phyloP scores from a whole-genome alignment of 495 filamentous ascomycete species.

The Xanthoparmelia taractica region DNA sequence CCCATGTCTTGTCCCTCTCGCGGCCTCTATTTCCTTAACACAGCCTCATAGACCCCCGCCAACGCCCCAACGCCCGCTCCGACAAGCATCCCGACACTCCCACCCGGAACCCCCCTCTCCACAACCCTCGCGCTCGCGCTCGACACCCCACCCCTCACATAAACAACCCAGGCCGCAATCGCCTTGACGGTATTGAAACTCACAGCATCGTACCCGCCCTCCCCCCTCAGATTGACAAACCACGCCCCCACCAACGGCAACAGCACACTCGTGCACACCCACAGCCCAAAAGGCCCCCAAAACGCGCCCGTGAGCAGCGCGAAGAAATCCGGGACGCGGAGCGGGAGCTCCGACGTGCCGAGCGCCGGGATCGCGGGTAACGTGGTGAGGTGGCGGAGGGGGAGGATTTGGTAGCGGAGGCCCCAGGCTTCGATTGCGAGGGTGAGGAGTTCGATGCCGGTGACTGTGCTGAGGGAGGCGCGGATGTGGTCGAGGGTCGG shows the following conservation, averaged over 20 bases:
- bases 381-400: constrained; percentile 61
- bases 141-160: constrained; percentile 57
- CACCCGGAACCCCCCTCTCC: constrained; percentile 60
- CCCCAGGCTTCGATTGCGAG: constrained; percentile 51
- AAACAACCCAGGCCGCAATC: constrained; percentile 68
- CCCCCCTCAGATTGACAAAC: constrained; percentile 72
- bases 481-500: constrained; percentile 46
- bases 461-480: constrained; percentile 56
- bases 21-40: constrained; percentile 37
- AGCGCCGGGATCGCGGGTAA: constrained; percentile 51
- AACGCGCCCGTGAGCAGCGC: constrained; percentile 66
- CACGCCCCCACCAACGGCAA: constrained; percentile 67
- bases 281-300: constrained; percentile 75
- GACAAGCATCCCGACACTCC: constrained; percentile 60
- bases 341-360: constrained; percentile 36
- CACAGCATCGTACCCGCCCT: constrained; percentile 68
- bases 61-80: constrained; percentile 64
- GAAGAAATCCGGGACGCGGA: constrained; percentile 76
- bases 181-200: constrained; percentile 85
- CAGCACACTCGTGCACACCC: constrained; percentile 62
- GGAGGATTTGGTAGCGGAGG: constrained; percentile 55
- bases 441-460: constrained; percentile 50
- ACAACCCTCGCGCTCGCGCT: constrained; percentile 46
- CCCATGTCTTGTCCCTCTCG: background rate
- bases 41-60: constrained; percentile 72